phyloP scores from a whole-genome alignment of 805 yeast genomes.

The Ogataea minuta region DNA sequence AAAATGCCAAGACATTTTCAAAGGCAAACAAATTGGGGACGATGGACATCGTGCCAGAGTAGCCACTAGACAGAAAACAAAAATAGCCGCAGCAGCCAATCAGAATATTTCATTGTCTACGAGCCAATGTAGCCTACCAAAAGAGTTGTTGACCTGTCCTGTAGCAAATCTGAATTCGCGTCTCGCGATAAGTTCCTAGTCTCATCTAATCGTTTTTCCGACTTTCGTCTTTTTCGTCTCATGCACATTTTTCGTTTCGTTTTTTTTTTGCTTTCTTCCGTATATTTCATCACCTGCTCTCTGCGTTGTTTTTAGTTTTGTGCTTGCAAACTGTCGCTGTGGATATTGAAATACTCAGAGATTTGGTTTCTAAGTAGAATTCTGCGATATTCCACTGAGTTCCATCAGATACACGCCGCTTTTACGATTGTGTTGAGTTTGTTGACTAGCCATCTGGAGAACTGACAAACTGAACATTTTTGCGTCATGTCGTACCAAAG shows the following conservation, averaged over 20 bases:
- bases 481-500: constrained; percentile 31
- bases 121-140: no score
- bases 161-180: neutral
- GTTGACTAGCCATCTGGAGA: constrained; percentile 4
- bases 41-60: constrained; percentile 3
- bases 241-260: constrained; percentile 11
- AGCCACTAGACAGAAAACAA: constrained; percentile 1
- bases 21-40: constrained; percentile 2
- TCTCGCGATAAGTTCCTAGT: constrained; percentile 3
- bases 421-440: neutral
- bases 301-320: constrained; percentile 3
- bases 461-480: constrained; percentile 4
- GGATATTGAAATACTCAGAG: constrained; percentile 2
- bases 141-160: no score
- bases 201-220: constrained; percentile 9
- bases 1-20: constrained; percentile 10
- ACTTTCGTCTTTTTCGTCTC: constrained; percentile 14
- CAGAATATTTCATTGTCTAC: neutral
- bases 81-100: constrained; percentile 6
- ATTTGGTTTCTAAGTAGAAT: neutral
- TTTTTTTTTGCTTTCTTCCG: constrained; percentile 15
- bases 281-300: constrained; percentile 8
- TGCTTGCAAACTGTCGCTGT: constrained; percentile 4
- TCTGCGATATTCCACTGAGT: neutral
- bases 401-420: neutral